Percentiles rank a stretch among this genome's conserved stretches.
These are phyloP conservation scores for Stephania japonica DNA, from an alignment of 164 flowering plant species.

Conservation along the genomic window DNA sequence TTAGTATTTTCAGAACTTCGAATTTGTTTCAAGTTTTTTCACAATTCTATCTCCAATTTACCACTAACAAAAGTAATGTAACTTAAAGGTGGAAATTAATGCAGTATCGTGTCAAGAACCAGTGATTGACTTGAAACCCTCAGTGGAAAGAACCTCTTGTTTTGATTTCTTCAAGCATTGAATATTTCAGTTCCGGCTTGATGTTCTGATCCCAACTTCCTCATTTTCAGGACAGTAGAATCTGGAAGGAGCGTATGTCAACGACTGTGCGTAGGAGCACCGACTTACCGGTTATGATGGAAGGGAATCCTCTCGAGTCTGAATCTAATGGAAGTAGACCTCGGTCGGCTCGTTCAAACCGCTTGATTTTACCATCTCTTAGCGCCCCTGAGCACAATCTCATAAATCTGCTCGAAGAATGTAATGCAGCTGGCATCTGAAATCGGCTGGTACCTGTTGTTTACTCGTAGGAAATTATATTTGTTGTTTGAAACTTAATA, in stretches of 20 bases:
- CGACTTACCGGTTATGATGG: slow-evolving; percentile 53
- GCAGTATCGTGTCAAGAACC: too few relatives aligned
- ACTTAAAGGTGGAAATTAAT: too few relatives aligned
- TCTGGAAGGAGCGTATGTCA: slow-evolving; percentile 80
- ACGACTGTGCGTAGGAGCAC: slow-evolving; percentile 35
- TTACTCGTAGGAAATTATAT: not conserved
- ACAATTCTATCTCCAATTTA: too few relatives aligned
- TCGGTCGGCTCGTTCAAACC: slow-evolving; percentile 31
- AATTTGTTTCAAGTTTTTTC: too few relatives aligned
- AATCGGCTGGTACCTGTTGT: slow-evolving; percentile 5
- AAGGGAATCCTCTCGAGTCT: slow-evolving; percentile 31
- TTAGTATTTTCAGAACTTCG: too few relatives aligned
- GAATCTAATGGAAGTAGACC: slow-evolving; percentile 27
- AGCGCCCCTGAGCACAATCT: slow-evolving; percentile 90
- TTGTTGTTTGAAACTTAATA: slow-evolving; percentile 1
- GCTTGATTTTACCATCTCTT: slow-evolving; percentile 61
- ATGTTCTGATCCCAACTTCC: not conserved
- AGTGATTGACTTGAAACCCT: too few relatives aligned
- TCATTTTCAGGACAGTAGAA: slow-evolving; percentile 69
- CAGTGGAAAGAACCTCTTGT: too few relatives aligned
- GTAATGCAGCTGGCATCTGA: slow-evolving; percentile 47
- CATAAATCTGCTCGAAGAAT: slow-evolving; percentile 70
- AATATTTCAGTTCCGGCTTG: not conserved
- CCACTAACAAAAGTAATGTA: too few relatives aligned
- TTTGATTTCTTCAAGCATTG: not conserved